Conservation (phyloP, 345 rosid genomes). For the Eucalyptus tenuipes region DNA sequence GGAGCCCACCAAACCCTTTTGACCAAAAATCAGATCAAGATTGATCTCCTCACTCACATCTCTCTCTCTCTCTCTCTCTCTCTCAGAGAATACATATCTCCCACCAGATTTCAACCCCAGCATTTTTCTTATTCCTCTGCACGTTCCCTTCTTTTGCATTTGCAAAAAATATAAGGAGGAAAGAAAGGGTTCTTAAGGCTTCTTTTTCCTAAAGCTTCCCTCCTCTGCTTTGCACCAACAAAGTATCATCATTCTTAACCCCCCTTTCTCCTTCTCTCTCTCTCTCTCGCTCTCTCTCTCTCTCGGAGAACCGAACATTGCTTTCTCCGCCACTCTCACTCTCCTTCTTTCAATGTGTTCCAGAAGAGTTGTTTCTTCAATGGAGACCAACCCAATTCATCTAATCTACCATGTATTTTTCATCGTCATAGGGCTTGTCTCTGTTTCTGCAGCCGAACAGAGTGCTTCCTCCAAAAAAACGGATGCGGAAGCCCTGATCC, state of each 20-base stretch:
- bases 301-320: background rate
- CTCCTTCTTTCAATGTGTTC: background rate
- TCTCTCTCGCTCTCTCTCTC: conserved; percentile 6
- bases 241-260: background rate
- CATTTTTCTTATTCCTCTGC: conserved; percentile 26
- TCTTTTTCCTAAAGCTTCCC: conserved; percentile 23
- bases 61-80: background rate
- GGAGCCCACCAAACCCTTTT: background rate
- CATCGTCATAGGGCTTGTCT: conserved; percentile 6
- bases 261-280: background rate
- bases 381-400: conserved; percentile 21
- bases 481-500: conserved; percentile 52
- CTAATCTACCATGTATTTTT: conserved; percentile 12
- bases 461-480: conserved; percentile 41
- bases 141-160: conserved; percentile 17
- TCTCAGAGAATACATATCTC: background rate
- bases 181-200: conserved; percentile 2
- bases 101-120: background rate
- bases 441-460: conserved; percentile 12
- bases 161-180: background rate
- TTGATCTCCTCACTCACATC: background rate
- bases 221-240: background rate
- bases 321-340: background rate
- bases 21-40: background rate
- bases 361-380: conserved; percentile 13